Base-by-base conservation (phyloP, 176 grass and related monocot species). In the Thinopyrum elongatum region DNA sequence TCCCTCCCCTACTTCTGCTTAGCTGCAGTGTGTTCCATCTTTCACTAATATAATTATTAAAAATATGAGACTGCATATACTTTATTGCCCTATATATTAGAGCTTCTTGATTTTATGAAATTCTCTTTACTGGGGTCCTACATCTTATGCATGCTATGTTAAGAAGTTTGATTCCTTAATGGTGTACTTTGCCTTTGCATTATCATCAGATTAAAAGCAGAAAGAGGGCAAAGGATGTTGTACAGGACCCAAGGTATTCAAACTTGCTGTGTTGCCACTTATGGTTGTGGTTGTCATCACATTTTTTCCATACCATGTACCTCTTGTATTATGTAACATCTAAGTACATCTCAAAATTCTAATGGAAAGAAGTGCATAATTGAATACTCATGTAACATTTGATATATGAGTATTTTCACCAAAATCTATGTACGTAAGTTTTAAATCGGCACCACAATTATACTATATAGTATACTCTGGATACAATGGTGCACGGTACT, bases 221-320 rank as follows among this genome's bases (percentile, higher is more conserved):
- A 71, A 90, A 42, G 71, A 90, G n/a, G 78, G 70, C 34, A 77
- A 90, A 90, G 29, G 88, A 90, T 82, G 83, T 61, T 74, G 28
- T 47, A 35, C 38, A 70, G 62, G 83, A 86, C 35, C 71, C 78
- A 77, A 86, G 88, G 88, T 90, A 63, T 69, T 86, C 35, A 26
- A 35, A 11, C 55, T 53, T 31, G 14, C 21, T 58, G 9, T 64
- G 14, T 72, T 47, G 35, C 6, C 13, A 30, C 60, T 70, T 29
- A n/a, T 38, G 51, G 33, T 23, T 58, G 35, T 62, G 57, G 33
- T n/a, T 30, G 5, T 63, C 44, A 21, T 22, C 60, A 84, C 21
- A 27, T 77, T 53, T 49, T 65, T 49, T 65, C 19, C 2, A 25
- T 71, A 33, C 9, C 23, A 22, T 25, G 21, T 33, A 39, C 21